Conservation (phyloP, 345 rosid genomes). For the Schrenkiella parvula region DNA sequence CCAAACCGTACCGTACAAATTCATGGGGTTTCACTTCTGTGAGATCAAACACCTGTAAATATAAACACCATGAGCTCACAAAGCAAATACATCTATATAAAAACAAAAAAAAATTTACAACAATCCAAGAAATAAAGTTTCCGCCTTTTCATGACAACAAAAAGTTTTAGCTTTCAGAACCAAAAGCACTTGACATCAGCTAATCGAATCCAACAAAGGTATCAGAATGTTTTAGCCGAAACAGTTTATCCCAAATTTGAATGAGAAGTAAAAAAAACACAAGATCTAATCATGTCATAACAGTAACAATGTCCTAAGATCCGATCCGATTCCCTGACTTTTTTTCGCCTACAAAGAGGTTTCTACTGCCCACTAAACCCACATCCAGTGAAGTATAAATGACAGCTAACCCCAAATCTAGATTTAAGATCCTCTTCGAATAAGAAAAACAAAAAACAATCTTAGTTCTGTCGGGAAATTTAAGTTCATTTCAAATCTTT, state of each 20-base stretch:
- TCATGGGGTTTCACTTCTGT: constrained; percentile 76
- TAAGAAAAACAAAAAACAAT: too few species aligned
- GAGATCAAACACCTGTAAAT: constrained; percentile 82
- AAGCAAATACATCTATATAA: background rate
- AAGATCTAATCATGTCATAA: background rate
- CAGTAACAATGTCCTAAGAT: background rate
- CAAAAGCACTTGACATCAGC: background rate
- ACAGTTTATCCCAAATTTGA: background rate
- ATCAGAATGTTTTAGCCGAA: background rate
- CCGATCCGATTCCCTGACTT: background rate
- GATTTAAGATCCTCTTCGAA: background rate
- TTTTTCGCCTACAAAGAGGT: too few species aligned
- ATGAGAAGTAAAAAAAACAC: background rate
- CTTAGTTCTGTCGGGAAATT: too few species aligned
- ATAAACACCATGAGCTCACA: background rate
- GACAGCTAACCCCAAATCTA: background rate
- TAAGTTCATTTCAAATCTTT: background rate
- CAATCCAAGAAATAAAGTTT: background rate
- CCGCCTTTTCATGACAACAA: background rate
- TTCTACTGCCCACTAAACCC: too few species aligned
- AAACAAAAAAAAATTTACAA: background rate
- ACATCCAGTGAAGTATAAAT: background rate
- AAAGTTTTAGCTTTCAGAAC: background rate
- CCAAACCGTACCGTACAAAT: constrained; percentile 71
- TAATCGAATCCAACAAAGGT: background rate